Evolutionary conservation across 2,329 filamentous ascomycete species (phyloP).

Genomic region (Trichoderma pleuroti): DNA sequence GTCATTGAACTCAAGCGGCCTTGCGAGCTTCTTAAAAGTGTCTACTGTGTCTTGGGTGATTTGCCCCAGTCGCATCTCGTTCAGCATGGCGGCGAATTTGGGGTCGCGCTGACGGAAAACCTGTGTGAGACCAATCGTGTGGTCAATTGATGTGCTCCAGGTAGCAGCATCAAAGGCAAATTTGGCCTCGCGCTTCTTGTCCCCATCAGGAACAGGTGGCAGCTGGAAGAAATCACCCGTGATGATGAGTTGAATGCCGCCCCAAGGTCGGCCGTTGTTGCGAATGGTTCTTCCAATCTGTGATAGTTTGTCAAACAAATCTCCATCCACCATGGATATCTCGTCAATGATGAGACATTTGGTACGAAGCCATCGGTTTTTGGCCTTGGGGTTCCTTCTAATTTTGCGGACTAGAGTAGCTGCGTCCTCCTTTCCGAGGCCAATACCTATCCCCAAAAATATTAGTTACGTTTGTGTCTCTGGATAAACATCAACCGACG

Average conservation of each 20-base stretch:
- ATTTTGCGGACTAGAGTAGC: constrained; percentile 85
- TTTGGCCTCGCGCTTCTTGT: constrained; percentile 63
- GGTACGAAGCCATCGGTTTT: constrained; percentile 81
- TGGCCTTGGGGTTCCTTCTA: constrained; percentile 80
- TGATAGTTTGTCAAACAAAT: constrained; percentile 94
- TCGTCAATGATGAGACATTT: constrained; percentile 90
- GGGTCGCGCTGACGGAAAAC: constrained; percentile 94
- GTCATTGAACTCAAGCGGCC: constrained; percentile 70
- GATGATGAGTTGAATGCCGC: constrained; percentile 91
- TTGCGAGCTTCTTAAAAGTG: constrained; percentile 69
- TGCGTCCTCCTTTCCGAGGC: constrained; percentile 84
- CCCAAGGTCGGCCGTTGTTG: constrained; percentile 89
- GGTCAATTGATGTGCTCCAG: constrained; percentile 89
- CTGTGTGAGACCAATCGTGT: constrained; percentile 91
- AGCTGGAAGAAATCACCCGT: constrained; percentile 98
- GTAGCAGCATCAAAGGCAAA: constrained; percentile 92
- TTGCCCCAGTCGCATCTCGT: constrained; percentile 90
- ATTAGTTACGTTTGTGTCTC: background rate
- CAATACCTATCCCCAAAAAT: constrained; percentile 52
- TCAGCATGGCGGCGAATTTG: constrained; percentile 88
- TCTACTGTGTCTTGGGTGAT: constrained; percentile 73
- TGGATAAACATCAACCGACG: background rate
- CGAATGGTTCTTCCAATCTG: constrained; percentile 79
- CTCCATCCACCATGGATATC: constrained; percentile 97
- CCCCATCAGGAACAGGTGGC: constrained; percentile 81